Evolutionary conservation across 495 filamentous ascomycete genomes (phyloP).

Genomic region (Thozetella sp.): DNA sequence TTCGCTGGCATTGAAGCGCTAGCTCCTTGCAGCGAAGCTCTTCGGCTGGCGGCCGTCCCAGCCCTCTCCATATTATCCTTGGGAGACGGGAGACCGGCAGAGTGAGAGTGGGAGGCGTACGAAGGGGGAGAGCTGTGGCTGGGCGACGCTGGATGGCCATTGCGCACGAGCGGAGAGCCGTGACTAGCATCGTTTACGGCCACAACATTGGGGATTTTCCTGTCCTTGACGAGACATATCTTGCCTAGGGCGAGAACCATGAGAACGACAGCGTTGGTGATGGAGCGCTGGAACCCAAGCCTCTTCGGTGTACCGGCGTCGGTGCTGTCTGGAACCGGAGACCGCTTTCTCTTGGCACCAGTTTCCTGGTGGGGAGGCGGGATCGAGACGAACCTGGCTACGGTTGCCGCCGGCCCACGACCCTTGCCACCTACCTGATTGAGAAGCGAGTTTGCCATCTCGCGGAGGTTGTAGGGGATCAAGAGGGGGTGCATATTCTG

Average conservation of each 20-base stretch:
- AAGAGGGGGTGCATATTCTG: conserved; percentile 92
- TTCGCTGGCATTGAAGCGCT: conserved; percentile 18
- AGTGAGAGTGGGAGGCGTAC: conserved; percentile 34
- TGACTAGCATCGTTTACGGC: conserved; percentile 40
- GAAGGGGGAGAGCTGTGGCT: conserved; percentile 50
- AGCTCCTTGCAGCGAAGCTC: conserved; percentile 42
- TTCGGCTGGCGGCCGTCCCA: conserved; percentile 29
- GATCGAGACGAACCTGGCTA: conserved; percentile 25
- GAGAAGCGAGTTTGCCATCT: conserved; percentile 50
- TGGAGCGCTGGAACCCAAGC: conserved; percentile 53
- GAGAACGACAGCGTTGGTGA: conserved; percentile 76
- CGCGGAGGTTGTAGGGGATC: conserved; percentile 44
- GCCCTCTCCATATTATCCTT: conserved; percentile 41
- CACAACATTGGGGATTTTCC: conserved; percentile 61
- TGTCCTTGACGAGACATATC: conserved; percentile 68
- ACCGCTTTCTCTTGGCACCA: conserved; percentile 62
- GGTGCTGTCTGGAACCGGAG: conserved; percentile 37
- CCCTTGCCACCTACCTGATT: conserved; percentile 15
- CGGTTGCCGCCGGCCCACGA: neutral
- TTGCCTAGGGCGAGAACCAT: conserved; percentile 85
- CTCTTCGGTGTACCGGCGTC: conserved; percentile 31
- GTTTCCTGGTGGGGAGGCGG: conserved; percentile 32
- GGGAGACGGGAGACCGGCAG: conserved; percentile 45
- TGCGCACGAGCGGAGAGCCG: conserved; percentile 46
- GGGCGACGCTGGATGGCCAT: conserved; percentile 50